phyloP scores from a whole-genome alignment of 768 basidiomycete species.

The Auriscalpium orientale region DNA sequence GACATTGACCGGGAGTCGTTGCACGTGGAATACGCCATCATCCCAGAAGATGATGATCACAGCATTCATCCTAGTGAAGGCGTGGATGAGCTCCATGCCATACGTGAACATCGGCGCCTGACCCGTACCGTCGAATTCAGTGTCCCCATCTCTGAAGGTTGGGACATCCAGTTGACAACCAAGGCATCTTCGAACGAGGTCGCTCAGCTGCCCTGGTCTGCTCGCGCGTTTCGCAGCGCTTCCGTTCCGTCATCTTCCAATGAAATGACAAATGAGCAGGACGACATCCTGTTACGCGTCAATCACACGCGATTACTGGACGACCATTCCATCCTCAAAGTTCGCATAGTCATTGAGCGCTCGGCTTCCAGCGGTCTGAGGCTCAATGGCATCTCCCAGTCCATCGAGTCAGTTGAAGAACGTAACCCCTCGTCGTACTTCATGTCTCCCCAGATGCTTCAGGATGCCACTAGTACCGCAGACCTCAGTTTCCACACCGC shows the following conservation, averaged over 20 bases:
- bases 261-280: slow-evolving; percentile 34
- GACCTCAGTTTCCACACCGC: slow-evolving; percentile 62
- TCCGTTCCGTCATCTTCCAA: slow-evolving; percentile 21
- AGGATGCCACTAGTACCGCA: slow-evolving; percentile 64
- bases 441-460: slow-evolving; percentile 57
- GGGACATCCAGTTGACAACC: slow-evolving; percentile 78
- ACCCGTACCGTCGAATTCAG: slow-evolving; percentile 75
- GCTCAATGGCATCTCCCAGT: slow-evolving; percentile 78
- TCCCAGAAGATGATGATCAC: slow-evolving; percentile 61
- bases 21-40: slow-evolving; percentile 75
- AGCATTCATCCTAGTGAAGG: slow-evolving; percentile 29
- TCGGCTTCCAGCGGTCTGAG: slow-evolving; percentile 74
- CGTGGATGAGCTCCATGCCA: slow-evolving; percentile 54
- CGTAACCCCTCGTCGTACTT: slow-evolving; percentile 55
- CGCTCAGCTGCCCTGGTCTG: slow-evolving; percentile 68
- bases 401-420: slow-evolving; percentile 57
- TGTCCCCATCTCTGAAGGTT: slow-evolving; percentile 70
- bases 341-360: slow-evolving; percentile 71
- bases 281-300: slow-evolving; percentile 52
- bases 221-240: slow-evolving; percentile 43
- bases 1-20: slow-evolving; percentile 80
- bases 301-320: slow-evolving; percentile 66
- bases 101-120: slow-evolving; percentile 61
- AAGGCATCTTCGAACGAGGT: slow-evolving; percentile 69
- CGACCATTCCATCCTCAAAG: slow-evolving; percentile 74